Conservation (phyloP, 257 asterid species). For the Linaria vulgaris region DNA sequence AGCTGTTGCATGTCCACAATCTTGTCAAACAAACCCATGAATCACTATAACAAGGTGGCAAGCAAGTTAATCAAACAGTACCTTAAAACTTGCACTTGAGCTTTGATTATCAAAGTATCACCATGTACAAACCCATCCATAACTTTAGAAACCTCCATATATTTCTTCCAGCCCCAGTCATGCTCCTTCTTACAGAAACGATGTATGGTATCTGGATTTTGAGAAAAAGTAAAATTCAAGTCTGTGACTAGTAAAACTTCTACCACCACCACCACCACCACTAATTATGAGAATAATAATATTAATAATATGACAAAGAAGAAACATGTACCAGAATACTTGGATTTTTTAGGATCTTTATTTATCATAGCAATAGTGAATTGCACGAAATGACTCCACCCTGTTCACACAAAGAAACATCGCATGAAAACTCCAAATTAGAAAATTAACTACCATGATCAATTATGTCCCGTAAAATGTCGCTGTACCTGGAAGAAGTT, state of each 20-base stretch:
- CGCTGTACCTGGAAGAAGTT: constrained; percentile 72
- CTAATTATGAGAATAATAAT: neutral
- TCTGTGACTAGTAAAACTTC: constrained; percentile 4
- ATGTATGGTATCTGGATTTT: constrained; percentile 75
- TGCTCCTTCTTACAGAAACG: constrained; percentile 96
- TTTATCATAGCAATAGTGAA: constrained; percentile 94
- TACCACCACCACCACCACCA: neutral
- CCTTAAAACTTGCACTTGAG: constrained; percentile 91
- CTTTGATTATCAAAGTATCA: constrained; percentile 80
- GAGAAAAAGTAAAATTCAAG: neutral
- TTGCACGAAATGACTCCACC: constrained; percentile 97
- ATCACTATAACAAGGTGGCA: constrained; percentile 4
- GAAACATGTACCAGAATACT: constrained; percentile 73
- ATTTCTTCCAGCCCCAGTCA: constrained; percentile 99
- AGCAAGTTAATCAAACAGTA: constrained; percentile 19
- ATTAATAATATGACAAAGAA: neutral
- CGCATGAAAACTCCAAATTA: constrained; percentile 18
- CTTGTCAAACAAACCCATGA: neutral
- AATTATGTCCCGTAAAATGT: constrained; percentile 1
- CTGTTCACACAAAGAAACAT: constrained; percentile 37
- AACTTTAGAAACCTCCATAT: constrained; percentile 92
- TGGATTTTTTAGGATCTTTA: constrained; percentile 89
- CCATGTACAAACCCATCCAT: constrained; percentile 81
- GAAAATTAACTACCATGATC: neutral
- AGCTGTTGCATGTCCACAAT: neutral